Percentiles rank a stretch among this genome's conserved stretches.
Evolutionary conservation across 192 early-diverging fungal species (phyloP).

Genomic region (Gigaspora rosea): DNA sequence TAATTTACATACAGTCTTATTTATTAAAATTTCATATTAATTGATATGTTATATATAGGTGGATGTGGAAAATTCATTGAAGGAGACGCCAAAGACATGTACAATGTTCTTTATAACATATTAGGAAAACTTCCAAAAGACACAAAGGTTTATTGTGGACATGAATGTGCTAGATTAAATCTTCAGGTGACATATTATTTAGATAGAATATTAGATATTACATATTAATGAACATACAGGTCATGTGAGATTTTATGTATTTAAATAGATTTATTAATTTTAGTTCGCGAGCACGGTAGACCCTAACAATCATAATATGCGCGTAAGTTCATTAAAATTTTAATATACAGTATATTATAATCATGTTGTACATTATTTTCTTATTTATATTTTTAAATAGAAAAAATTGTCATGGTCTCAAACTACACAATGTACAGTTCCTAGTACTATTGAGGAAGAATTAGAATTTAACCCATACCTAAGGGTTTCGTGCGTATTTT

Average conservation of each 20-base stretch:
- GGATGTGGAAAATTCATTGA: constrained; percentile 62
- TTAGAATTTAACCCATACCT: constrained; percentile 87
- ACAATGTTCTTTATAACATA: constrained; percentile 56
- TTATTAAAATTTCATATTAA: background rate
- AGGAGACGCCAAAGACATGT: constrained; percentile 62
- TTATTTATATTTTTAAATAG: constrained; percentile 15
- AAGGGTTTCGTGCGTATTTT: constrained; percentile 57
- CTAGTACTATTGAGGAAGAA: constrained; percentile 88
- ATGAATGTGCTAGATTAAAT: constrained; percentile 58
- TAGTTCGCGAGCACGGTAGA: constrained; percentile 80
- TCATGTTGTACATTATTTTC: too few relatives aligned
- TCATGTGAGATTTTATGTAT: too few relatives aligned
- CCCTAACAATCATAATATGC: constrained; percentile 62
- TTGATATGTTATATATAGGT: constrained; percentile 32
- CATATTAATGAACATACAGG: too few relatives aligned
- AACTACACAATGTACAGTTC: constrained; percentile 56
- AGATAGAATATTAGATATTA: too few relatives aligned
- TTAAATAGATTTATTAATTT: too few relatives aligned
- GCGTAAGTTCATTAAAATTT: constrained; percentile 36
- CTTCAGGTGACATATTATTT: constrained; percentile 27
- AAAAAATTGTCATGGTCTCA: constrained; percentile 61
- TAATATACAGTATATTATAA: background rate
- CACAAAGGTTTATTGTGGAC: constrained; percentile 64
- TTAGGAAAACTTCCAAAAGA: constrained; percentile 57
- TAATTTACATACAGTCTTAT: background rate